Evolutionary conservation across 306 rosid species (phyloP).

Genomic region (Dryas drummondii): DNA sequence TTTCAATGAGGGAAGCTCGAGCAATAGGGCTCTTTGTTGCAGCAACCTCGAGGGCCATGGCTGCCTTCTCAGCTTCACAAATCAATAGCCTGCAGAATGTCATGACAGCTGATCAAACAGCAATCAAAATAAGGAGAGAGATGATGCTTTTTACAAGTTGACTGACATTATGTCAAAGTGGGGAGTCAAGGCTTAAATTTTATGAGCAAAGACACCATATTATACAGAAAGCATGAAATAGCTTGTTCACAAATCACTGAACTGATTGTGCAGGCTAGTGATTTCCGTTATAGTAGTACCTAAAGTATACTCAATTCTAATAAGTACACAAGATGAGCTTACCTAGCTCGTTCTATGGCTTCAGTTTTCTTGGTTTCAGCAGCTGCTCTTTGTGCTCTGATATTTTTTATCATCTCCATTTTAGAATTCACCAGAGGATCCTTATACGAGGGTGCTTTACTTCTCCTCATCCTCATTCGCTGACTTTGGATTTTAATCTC

Average conservation of each 20-base stretch:
- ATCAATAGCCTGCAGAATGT: conserved; percentile 66
- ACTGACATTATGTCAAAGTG: background rate
- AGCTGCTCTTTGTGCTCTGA: conserved; percentile 80
- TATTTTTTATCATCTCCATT: conserved; percentile 83
- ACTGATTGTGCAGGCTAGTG: background rate
- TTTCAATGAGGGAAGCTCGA: conserved; percentile 77
- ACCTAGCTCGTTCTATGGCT: conserved; percentile 87
- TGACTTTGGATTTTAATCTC: conserved; percentile 32
- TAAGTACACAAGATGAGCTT: conserved; percentile 21
- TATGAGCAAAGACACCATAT: background rate
- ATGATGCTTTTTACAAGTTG: conserved; percentile 1
- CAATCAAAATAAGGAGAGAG: conserved; percentile 3
- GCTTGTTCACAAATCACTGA: background rate
- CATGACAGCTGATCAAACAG: conserved; percentile 9
- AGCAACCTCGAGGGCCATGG: conserved; percentile 81
- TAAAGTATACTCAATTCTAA: background rate
- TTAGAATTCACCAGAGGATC: conserved; percentile 86
- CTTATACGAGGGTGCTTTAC: conserved; percentile 61
- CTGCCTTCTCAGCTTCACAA: conserved; percentile 95
- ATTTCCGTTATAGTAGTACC: background rate
- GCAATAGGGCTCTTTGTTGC: conserved; percentile 76
- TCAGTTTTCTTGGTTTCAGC: conserved; percentile 60
- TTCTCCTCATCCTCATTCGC: conserved; percentile 39
- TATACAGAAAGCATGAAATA: background rate
- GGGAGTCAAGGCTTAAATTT: background rate